phyloP scores from a whole-genome alignment of 345 rosid species.

The Lumnitzera racemosa region DNA sequence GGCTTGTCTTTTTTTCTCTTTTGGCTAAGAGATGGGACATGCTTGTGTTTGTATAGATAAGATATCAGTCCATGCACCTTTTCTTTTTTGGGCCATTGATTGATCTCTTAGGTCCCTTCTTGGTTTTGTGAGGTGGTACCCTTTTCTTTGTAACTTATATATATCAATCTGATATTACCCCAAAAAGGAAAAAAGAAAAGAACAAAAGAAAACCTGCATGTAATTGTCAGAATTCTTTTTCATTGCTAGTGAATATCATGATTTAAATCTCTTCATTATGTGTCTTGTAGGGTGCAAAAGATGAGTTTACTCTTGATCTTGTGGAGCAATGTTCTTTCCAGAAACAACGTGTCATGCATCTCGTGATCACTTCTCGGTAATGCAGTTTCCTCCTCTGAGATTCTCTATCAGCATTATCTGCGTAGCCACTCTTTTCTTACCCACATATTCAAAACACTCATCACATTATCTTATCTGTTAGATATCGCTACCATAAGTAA shows the following conservation, averaged over 20 bases:
- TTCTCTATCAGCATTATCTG: neutral
- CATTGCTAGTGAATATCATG: neutral
- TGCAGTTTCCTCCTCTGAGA: constrained; percentile 2
- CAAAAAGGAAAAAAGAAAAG: too few relatives aligned
- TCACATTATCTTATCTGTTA: neutral
- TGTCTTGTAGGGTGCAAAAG: constrained; percentile 62
- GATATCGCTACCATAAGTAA: too few relatives aligned
- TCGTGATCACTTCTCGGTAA: constrained; percentile 81
- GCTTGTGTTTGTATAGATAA: too few relatives aligned
- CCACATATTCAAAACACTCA: neutral
- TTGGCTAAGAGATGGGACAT: too few relatives aligned
- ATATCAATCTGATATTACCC: neutral
- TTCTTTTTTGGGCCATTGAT: too few relatives aligned
- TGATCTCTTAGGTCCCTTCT: too few relatives aligned
- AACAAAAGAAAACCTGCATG: neutral
- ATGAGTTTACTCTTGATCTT: constrained; percentile 97
- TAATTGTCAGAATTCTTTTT: neutral
- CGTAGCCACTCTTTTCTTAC: neutral
- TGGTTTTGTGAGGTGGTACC: too few relatives aligned
- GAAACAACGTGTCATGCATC: constrained; percentile 92
- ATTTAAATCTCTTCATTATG: neutral
- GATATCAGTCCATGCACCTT: too few relatives aligned
- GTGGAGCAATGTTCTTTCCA: constrained; percentile 98
- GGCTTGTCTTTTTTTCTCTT: too few relatives aligned
- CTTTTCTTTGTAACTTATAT: neutral